Percentiles rank a stretch among this genome's conserved stretches.
Evolutionary conservation across 495 filamentous ascomycete genomes (phyloP).

Genomic region (Extremus antarcticus): DNA sequence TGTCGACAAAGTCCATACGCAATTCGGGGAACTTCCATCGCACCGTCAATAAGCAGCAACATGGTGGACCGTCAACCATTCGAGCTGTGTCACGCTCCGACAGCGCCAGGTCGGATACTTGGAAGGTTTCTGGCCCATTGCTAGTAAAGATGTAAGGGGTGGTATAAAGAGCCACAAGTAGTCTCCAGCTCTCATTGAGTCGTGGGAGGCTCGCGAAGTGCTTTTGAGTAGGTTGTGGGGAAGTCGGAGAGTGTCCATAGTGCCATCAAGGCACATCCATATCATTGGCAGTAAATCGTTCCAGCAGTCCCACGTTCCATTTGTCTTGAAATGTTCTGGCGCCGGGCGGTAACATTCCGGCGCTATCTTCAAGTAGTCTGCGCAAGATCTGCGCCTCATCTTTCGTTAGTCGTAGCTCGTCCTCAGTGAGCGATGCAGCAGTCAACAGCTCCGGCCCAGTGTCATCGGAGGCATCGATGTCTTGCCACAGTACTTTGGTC

Average conservation of each 20-base stretch:
- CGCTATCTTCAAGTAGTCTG: constrained; percentile 14
- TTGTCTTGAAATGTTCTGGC: constrained; percentile 25
- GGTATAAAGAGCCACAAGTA: too few relatives aligned
- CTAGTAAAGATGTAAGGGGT: too few relatives aligned
- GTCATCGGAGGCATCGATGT: not conserved
- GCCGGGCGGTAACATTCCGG: constrained; percentile 17
- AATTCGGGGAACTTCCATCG: too few relatives aligned
- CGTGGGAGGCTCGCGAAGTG: too few relatives aligned
- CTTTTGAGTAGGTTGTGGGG: not conserved
- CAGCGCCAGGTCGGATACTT: too few relatives aligned
- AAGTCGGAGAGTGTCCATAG: not conserved
- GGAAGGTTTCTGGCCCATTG: too few relatives aligned
- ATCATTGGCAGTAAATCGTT: constrained; percentile 22
- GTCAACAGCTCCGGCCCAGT: not conserved
- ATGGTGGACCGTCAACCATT: too few relatives aligned
- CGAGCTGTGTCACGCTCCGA: too few relatives aligned
- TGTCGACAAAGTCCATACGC: too few relatives aligned
- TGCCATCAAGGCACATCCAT: not conserved
- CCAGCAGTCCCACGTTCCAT: constrained; percentile 28
- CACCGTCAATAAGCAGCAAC: too few relatives aligned
- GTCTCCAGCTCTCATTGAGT: too few relatives aligned
- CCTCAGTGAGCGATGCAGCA: constrained; percentile 12
- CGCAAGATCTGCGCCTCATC: constrained; percentile 13
- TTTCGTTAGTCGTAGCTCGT: constrained; percentile 16
- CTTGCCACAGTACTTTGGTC: constrained; percentile 27